Conservation (phyloP, 2,329 filamentous ascomycete genomes). For the Cyclaneusma minus region DNA sequence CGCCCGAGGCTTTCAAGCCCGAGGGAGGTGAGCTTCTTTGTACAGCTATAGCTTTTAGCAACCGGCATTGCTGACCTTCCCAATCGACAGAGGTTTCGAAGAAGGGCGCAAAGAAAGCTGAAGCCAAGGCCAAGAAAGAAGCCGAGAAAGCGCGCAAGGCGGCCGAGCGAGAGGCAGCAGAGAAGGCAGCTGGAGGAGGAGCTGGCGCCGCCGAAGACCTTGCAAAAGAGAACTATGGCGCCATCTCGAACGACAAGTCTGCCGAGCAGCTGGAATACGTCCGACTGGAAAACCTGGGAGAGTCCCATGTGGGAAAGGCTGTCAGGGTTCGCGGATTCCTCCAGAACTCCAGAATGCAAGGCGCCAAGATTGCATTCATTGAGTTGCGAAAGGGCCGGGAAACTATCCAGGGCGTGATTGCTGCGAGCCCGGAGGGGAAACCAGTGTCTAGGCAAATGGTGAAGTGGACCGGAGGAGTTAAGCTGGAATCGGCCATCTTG, state of each 20-base stretch:
- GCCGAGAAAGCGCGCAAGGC: conserved; percentile 59
- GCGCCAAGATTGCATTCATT: conserved; percentile 81
- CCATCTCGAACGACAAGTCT: conserved; percentile 40
- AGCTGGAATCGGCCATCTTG: conserved; percentile 66
- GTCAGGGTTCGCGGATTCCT: conserved; percentile 69
- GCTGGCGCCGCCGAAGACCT: conserved; percentile 44
- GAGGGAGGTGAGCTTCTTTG: no score
- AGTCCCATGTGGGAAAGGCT: conserved; percentile 50
- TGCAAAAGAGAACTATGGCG: conserved; percentile 68
- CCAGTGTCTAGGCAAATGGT: conserved; percentile 75
- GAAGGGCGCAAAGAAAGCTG: conserved; percentile 72
- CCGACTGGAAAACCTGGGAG: conserved; percentile 46
- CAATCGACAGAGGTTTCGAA: no score
- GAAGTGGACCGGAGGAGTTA: conserved; percentile 68
- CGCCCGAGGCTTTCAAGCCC: no score
- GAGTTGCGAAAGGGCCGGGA: conserved; percentile 64
- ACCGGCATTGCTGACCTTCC: no score
- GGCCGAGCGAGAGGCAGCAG: conserved; percentile 60
- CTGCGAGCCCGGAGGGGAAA: conserved; percentile 46
- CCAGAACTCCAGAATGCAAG: conserved; percentile 77
- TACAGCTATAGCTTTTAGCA: no score
- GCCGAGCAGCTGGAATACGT: conserved; percentile 38
- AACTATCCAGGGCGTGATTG: conserved; percentile 70
- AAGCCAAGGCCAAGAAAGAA: conserved; percentile 77
- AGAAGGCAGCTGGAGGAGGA: conserved; percentile 48